Evolutionary conservation across 805 yeast genomes (phyloP), one percentile per base, ranked within the genome.

Genomic region (Teunomyces funiuensis): DNA sequence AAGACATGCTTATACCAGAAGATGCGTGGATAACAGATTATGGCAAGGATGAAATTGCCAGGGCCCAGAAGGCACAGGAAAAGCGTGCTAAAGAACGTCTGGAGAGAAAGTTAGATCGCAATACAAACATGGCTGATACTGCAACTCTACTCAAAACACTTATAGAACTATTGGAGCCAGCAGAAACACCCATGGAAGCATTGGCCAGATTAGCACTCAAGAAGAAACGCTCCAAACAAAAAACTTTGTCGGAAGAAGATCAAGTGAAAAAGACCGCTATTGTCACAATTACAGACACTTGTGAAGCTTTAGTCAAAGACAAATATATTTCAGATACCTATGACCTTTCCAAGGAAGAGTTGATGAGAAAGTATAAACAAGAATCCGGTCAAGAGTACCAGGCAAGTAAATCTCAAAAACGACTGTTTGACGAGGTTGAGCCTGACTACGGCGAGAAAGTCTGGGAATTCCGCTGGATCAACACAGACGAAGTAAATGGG

Each of bases 111-210:
- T 5, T 28, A 6, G 17, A 3, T 9, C 27, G 17, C 10, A 9
- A 9, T 6, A 13, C 10, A 16, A 16, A 13, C 9, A 4, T 23
- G 7, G 9, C n/a, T 6, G 17, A 22, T 16, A 23, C 28, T 5
- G 20, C n/a, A 14, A 34, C 37, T 7, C 36, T 59, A 16, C 42
- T 69, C 7, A 33, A 15, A 27, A 37, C 33, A 1, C 50, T 82
- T n/a, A 71, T 82, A 3, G 57, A 43, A 1, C n/a, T 53, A 1
- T 54, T 83, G 28, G 75, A 80, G 36, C 80, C 84, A 0, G 80
- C 76, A 2, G 89, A 83, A 52, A 72, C 80, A 0, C 73, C 83
- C 2, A 47, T 77, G 55, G 87, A 83, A 51, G 75, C 80, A 1
- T 57, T 83, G 25, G 55, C 77, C 51, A 49, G 66, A 69, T 46